Conservation (phyloP, 2,329 filamentous ascomycete genomes). For the Byssothecium circinans region DNA sequence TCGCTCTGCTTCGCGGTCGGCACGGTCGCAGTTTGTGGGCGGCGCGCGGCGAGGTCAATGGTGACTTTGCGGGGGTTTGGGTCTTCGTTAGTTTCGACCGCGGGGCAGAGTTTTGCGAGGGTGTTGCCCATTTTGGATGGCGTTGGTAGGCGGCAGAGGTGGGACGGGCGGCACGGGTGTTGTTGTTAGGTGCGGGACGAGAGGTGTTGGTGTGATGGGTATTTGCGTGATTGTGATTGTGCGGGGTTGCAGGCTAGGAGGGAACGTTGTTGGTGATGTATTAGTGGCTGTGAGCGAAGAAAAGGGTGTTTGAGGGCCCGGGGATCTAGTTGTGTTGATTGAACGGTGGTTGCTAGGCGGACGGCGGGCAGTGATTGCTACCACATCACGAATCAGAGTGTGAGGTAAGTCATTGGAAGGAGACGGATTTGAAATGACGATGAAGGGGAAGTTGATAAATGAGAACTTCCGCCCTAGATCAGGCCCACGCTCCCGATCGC, state of each 20-base stretch:
- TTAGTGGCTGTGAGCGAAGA: too few species aligned
- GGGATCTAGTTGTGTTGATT: too few species aligned
- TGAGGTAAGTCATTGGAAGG: too few species aligned
- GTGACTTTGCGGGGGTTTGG: constrained; percentile 1
- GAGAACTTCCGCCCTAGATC: too few species aligned
- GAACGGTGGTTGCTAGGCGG: too few species aligned
- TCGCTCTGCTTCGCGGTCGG: background rate
- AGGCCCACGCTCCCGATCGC: too few species aligned
- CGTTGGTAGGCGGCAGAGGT: background rate
- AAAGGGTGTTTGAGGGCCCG: too few species aligned
- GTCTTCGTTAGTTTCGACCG: background rate
- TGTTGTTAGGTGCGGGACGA: background rate
- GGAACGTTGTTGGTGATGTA: too few species aligned
- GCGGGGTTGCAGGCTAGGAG: background rate
- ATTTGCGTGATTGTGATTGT: background rate
- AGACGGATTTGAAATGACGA: too few species aligned
- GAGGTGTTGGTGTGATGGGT: background rate
- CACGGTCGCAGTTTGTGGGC: background rate
- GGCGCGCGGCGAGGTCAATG: background rate
- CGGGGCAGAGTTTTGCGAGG: background rate
- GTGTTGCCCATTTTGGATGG: background rate
- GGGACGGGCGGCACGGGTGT: background rate
- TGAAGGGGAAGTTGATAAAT: too few species aligned
- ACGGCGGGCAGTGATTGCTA: too few species aligned
- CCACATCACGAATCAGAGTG: too few species aligned